These are phyloP conservation scores for Immersiporthe knoxdaviesiana DNA, from an alignment of 2,329 filamentous ascomycete species.

Conservation along the genomic window DNA sequence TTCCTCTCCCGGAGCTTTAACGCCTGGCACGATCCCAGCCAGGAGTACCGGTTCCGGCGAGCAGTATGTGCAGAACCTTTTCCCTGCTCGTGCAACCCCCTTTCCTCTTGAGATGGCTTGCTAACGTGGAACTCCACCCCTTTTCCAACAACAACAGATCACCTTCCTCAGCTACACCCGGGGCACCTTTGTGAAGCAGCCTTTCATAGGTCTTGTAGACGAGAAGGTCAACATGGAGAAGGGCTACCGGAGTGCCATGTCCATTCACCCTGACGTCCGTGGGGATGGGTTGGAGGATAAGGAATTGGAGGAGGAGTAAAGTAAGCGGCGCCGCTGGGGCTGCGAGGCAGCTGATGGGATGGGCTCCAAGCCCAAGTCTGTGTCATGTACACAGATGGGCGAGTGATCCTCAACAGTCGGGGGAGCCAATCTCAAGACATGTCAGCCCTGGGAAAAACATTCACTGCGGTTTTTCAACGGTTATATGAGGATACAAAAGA, in stretches of 20 bases:
- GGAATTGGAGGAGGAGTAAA: neutral
- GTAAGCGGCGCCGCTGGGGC: too few species aligned
- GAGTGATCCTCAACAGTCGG: neutral
- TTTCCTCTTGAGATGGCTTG: neutral
- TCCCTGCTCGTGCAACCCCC: neutral
- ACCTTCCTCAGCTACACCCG: constrained; percentile 1
- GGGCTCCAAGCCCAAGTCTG: neutral
- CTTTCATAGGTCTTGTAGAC: neutral
- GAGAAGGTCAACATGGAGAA: neutral
- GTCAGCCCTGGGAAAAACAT: neutral
- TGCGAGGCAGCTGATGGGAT: neutral
- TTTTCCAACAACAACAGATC: neutral
- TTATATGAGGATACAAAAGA: neutral
- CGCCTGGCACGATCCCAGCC: neutral
- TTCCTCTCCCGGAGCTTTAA: neutral
- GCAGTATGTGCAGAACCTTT: neutral
- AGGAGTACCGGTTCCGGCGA: neutral
- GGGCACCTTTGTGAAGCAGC: neutral
- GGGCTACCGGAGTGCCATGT: neutral
- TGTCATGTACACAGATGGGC: neutral
- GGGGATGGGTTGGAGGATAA: neutral
- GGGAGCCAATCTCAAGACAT: neutral
- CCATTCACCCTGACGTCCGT: neutral
- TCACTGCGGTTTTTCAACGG: neutral
- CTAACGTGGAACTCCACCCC: neutral